These are phyloP conservation scores for Cryphonectria carpinicola DNA, from an alignment of 2,329 filamentous ascomycete species.

Conservation along the genomic window DNA sequence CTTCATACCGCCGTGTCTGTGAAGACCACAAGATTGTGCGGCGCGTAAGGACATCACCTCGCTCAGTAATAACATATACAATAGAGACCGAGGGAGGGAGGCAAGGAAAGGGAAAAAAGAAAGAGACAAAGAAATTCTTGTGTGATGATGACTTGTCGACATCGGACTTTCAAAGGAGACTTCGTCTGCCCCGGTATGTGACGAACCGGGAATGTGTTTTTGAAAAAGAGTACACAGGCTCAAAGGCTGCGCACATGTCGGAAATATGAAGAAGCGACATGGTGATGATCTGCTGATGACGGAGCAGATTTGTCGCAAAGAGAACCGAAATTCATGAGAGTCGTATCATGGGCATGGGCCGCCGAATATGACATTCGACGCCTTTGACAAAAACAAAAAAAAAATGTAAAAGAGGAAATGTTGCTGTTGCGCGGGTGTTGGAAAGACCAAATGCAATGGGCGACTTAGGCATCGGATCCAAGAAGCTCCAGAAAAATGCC, in stretches of 20 bases:
- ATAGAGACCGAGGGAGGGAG: background rate
- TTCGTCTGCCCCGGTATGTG: constrained; percentile 22
- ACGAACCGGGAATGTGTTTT: constrained; percentile 23
- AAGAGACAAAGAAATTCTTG: constrained; percentile 15
- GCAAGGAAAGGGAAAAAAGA: background rate
- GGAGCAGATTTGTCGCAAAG: constrained; percentile 16
- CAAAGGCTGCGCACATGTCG: constrained; percentile 16
- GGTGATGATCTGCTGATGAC: constrained; percentile 12
- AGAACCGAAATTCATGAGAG: constrained; percentile 10
- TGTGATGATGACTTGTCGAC: constrained; percentile 16
- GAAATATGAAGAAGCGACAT: constrained; percentile 10
- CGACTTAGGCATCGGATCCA: constrained; percentile 33
- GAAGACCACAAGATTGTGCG: constrained; percentile 19
- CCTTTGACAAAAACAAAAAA: constrained; percentile 13
- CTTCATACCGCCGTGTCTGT: constrained; percentile 17
- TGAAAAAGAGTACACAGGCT: constrained; percentile 8
- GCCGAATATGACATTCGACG: constrained; percentile 10
- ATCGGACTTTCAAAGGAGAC: constrained; percentile 11
- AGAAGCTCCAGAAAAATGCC: constrained; percentile 34
- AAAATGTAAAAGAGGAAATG: constrained; percentile 11
- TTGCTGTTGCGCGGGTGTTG: constrained; percentile 12
- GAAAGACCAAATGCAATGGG: constrained; percentile 27
- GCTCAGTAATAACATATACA: constrained; percentile 13
- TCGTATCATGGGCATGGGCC: constrained; percentile 15
- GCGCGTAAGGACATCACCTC: constrained; percentile 18